Base-by-base conservation (phyloP, 257 asterid species). In the Linderniella brevidens region DNA sequence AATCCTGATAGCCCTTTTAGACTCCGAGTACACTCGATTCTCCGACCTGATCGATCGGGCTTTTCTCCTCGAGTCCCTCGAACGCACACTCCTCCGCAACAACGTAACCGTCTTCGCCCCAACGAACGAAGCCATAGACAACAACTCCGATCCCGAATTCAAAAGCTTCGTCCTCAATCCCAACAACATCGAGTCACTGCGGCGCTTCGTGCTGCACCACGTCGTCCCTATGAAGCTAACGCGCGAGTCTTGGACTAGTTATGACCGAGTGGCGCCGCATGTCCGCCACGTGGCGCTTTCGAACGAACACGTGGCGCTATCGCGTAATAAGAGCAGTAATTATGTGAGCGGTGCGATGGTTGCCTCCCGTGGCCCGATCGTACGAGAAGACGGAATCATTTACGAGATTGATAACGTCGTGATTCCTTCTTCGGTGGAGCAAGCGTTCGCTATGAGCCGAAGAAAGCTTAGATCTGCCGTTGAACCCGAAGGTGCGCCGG, bases 71-170 rank as follows among this genome's bases (percentile, higher is more conserved):
- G 94, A 85, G 50, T 71, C 87, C 0, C 80, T 90, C 0, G 96
- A 88, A 58, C 73, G 75, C 12, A 87, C 96, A 0, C 94, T 88
- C 0, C 58, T 92, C 0, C 57, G 46, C n/a, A 93, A 88, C 47
- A 88, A 88, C 29, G 85, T 88, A 54, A 84, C 98, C 53, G 74
- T 88, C 35, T 85, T 88, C n/a, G 98, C 98, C 0, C 98, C 98
- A 0, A 64, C 52, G 13, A 88, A 88, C 39, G 80, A 84, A 57
- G 98, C 98, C 0, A 45, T 88, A 58, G 93, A 81, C 45, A 61
- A 87, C 7, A 85, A 76, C 64, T 71, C 85, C 57, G 98, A 88
- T 70, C 96, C 98, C 0, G 94, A 84, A 54, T 88, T 88, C 56
- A 88, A 80, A 78, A 72, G 77, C 0, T 88, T 84, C 10, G 35